A percentile compares a stretch with the other conserved stretches of the same genome.
These are phyloP conservation scores for Porcisia hertigi DNA, from an alignment of 208 protist species.

Conservation along the genomic window DNA sequence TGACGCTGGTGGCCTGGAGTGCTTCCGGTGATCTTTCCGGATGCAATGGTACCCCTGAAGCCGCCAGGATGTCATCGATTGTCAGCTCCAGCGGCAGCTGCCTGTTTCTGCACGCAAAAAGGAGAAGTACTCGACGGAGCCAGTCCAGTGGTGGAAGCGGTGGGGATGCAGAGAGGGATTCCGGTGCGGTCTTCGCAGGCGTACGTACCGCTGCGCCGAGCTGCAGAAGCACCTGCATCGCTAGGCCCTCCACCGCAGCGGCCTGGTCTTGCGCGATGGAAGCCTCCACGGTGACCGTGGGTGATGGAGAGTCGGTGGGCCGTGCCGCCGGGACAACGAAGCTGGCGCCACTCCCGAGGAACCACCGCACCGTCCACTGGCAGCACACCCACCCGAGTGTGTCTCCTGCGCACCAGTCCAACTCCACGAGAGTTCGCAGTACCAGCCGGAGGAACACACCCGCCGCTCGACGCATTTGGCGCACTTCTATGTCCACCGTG, in stretches of 20 bases:
- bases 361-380: constrained; percentile 23
- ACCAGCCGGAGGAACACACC: constrained; percentile 17
- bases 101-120: constrained; percentile 25
- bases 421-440: constrained; percentile 15
- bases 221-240: constrained; percentile 31
- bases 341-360: constrained; percentile 18
- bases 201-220: constrained; percentile 4
- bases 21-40: not conserved
- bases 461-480: constrained; percentile 17
- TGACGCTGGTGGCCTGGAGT: not conserved
- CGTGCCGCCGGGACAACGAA: not conserved
- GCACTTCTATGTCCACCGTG: constrained; percentile 8
- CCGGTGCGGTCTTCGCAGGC: not conserved
- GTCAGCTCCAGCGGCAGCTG: constrained; percentile 41
- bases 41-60: constrained; percentile 12
- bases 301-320: not conserved
- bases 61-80: constrained; percentile 31
- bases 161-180: not conserved
- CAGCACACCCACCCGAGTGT: constrained; percentile 11
- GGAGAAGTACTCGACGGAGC: constrained; percentile 38
- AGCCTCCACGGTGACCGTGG: not conserved
- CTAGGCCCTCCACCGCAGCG: constrained; percentile 18
- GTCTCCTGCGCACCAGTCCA: constrained; percentile 31
- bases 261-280: not conserved
- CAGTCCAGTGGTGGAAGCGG: constrained; percentile 12